Evolutionary conservation across 2,329 filamentous ascomycete species (phyloP), one percentile per base, ranked within the genome.

Genomic region (Verticillium isaacii): DNA sequence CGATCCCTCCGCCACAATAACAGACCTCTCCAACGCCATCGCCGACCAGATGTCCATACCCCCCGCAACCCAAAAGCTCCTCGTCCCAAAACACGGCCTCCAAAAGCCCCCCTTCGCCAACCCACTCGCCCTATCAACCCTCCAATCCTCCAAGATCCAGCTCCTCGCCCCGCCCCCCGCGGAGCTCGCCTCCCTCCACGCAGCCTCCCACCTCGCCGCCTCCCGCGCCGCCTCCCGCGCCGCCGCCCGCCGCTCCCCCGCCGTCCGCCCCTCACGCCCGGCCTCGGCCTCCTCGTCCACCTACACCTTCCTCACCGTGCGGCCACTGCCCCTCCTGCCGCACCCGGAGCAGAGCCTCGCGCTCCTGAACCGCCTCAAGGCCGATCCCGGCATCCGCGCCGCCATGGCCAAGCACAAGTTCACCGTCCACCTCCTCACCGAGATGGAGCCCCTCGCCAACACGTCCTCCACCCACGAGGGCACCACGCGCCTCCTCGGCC

Each of bases 391-490:
- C 8, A 94, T 99, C 75, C 88, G 88, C 65, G 81, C 89, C 1
- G 84, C 87, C 1, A 99, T 99, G 95, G 81, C 84, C 17, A 88
- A 88, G 68, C 93, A 97, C 78, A 85, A 88, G 66, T 97, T 96
- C 79, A 85, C 84, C 23, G 95, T 99, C 1, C 89, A 89, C 0
- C 76, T 98, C 3, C 81, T 99, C 32, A 97, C 93, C 0, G 95
- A 99, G 76, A 98, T 99, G 94, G 91, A 99, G 69, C 95, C 95
- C 0, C 82, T 89, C 0, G 84, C 89, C 67, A 87, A 97, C 74
- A 97, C 93, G 0, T 74, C 83, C 65, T 74, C 80, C 1, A 91
- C 85, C 3, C 89, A 91, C 70, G 89, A 95, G 69, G 84, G 85
- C 56, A 84, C 82, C n/a, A 88, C 88, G 58, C 84, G 92, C 55